Evolutionary conservation across 805 yeast genomes (phyloP).

Genomic region (Ogataea allantospora): DNA sequence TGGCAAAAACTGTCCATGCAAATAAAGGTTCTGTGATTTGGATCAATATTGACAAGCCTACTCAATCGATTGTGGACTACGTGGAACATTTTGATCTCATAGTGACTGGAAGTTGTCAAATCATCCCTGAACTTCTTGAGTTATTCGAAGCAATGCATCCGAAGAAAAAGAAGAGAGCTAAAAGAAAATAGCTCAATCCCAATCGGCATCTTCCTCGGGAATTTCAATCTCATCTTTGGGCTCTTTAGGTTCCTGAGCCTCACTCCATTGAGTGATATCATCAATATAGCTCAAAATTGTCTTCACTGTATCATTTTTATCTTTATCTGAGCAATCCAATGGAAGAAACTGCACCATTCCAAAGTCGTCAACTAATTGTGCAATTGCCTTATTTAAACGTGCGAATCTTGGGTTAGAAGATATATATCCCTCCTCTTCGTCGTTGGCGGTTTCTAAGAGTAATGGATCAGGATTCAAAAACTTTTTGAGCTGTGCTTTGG

Average conservation of each 20-base stretch:
- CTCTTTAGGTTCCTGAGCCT: slow-evolving; percentile 93
- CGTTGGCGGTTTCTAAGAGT: slow-evolving; percentile 48
- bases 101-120: slow-evolving; percentile 66
- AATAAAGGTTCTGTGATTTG: slow-evolving; percentile 60
- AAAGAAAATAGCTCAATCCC: slow-evolving; percentile 4
- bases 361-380: slow-evolving; percentile 90
- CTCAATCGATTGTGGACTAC: slow-evolving; percentile 46
- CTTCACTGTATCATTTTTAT: slow-evolving; percentile 69
- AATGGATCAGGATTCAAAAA: slow-evolving; percentile 91
- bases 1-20: slow-evolving; percentile 55
- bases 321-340: slow-evolving; percentile 59
- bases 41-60: slow-evolving; percentile 58
- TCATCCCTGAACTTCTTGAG: slow-evolving; percentile 38
- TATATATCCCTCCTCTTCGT: slow-evolving; percentile 28
- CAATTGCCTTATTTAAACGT: slow-evolving; percentile 75
- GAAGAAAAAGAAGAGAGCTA: slow-evolving; percentile 7
- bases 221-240: slow-evolving; percentile 74
- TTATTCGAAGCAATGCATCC: slow-evolving; percentile 23
- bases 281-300: slow-evolving; percentile 89
- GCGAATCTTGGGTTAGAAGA: slow-evolving; percentile 56
- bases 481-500: slow-evolving; percentile 73
- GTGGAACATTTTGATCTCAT: slow-evolving; percentile 55
- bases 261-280: slow-evolving; percentile 98
- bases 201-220: slow-evolving; percentile 49
- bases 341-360: slow-evolving; percentile 99